These are phyloP conservation scores for Neurospora tetrasperma DNA, from an alignment of 495 filamentous ascomycete species.

Conservation along the genomic window DNA sequence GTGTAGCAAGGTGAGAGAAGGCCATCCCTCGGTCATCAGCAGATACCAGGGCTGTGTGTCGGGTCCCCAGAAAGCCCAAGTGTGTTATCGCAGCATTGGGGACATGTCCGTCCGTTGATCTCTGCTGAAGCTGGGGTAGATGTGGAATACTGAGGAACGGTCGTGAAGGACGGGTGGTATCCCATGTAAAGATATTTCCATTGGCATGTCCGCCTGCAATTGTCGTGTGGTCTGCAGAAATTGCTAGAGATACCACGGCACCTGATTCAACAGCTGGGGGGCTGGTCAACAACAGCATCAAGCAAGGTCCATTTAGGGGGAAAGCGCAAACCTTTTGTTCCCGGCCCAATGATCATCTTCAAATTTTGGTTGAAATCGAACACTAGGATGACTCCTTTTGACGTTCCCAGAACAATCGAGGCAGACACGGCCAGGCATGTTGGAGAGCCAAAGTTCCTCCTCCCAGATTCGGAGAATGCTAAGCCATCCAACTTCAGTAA, in stretches of 20 bases:
- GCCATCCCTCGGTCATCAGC: constrained; percentile 94
- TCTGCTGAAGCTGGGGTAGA: constrained; percentile 53
- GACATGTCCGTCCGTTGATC: constrained; percentile 71
- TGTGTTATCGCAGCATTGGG: constrained; percentile 69
- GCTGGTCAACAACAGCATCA: constrained; percentile 13
- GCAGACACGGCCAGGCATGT: constrained; percentile 87
- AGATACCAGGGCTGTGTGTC: constrained; percentile 95
- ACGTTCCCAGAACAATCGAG: constrained; percentile 81
- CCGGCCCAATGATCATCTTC: constrained; percentile 86
- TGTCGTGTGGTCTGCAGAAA: constrained; percentile 89
- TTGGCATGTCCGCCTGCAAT: constrained; percentile 82
- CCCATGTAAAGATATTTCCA: constrained; percentile 96
- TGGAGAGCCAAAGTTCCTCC: constrained; percentile 82
- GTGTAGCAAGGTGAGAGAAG: constrained; percentile 89
- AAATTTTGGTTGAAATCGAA: constrained; percentile 96
- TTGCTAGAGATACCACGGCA: constrained; percentile 72
- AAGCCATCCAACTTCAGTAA: constrained; percentile 80
- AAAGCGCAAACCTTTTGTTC: constrained; percentile 66
- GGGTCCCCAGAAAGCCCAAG: constrained; percentile 86
- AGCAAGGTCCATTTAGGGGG: neutral
- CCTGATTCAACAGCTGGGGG: constrained; percentile 76
- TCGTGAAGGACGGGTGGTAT: constrained; percentile 64
- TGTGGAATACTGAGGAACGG: constrained; percentile 87
- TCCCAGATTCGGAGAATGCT: constrained; percentile 89
- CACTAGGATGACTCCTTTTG: constrained; percentile 84